phyloP scores from a whole-genome alignment of 192 early-diverging fungal species.

The Gigaspora rosea region DNA sequence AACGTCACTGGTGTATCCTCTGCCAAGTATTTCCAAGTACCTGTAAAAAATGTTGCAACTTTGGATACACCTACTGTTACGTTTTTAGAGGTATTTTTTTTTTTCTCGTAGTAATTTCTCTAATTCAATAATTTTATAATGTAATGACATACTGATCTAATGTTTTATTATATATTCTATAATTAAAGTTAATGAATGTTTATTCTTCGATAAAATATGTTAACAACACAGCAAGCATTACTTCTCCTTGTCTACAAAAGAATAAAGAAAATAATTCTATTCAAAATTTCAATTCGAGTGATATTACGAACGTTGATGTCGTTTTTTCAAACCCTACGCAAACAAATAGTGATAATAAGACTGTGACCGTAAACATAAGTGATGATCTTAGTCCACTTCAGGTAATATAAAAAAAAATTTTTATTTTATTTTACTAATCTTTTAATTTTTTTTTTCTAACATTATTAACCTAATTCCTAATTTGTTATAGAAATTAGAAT shows the following conservation, averaged over 20 bases:
- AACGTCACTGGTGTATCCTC: no score
- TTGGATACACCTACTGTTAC: neutral
- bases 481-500: conserved; percentile 26
- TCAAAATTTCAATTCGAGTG: neutral
- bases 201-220: conserved; percentile 9
- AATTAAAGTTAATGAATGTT: neutral
- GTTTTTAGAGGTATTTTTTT: conserved; percentile 17
- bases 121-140: neutral
- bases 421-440: neutral
- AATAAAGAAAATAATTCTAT: neutral
- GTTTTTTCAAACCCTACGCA: neutral
- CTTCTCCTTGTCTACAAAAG: conserved; percentile 26
- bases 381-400: neutral
- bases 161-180: no score
- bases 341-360: neutral
- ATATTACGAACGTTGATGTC: neutral
- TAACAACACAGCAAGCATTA: neutral
- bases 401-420: neutral
- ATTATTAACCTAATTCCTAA: neutral
- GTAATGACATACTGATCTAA: no score
- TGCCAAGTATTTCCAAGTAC: neutral
- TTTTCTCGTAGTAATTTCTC: neutral
- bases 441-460: neutral
- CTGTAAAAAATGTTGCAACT: conserved; percentile 8
- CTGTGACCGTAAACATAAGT: neutral